Evolutionary conservation across 2,329 filamentous ascomycete genomes (phyloP).

Genomic region (Fusarium floridanum): DNA sequence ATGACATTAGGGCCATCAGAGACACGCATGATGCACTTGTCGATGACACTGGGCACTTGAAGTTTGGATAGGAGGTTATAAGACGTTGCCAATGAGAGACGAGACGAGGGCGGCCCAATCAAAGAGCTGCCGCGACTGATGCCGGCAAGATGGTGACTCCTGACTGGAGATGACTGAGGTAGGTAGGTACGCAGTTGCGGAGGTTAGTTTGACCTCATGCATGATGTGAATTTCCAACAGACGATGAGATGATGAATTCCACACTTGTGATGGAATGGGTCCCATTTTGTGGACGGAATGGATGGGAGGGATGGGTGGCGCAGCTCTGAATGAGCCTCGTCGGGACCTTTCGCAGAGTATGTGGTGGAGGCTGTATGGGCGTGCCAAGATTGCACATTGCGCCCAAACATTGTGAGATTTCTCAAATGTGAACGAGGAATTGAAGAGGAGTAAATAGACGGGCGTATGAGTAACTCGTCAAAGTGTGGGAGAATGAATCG

Average conservation of each 20-base stretch:
- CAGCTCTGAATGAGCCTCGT: background rate
- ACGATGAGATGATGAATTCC: background rate
- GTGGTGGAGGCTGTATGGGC: background rate
- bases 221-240: background rate
- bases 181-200: background rate
- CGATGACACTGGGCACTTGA: background rate
- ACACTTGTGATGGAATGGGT: background rate
- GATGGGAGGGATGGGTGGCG: background rate
- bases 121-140: background rate
- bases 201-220: background rate
- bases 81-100: background rate
- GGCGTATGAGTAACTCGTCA: background rate
- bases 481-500: background rate
- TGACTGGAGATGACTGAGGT: background rate
- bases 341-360: background rate
- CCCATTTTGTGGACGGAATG: background rate
- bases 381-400: slow-evolving; percentile 3
- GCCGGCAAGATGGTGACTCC: background rate
- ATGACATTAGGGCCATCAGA: slow-evolving; percentile 3
- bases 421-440: background rate
- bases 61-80: background rate
- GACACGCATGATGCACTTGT: slow-evolving; percentile 1
- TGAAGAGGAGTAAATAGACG: background rate
- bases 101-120: background rate
- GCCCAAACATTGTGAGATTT: background rate